Evolutionary conservation across 805 yeast genomes (phyloP).

Genomic region (Ogataea nonfermentans): DNA sequence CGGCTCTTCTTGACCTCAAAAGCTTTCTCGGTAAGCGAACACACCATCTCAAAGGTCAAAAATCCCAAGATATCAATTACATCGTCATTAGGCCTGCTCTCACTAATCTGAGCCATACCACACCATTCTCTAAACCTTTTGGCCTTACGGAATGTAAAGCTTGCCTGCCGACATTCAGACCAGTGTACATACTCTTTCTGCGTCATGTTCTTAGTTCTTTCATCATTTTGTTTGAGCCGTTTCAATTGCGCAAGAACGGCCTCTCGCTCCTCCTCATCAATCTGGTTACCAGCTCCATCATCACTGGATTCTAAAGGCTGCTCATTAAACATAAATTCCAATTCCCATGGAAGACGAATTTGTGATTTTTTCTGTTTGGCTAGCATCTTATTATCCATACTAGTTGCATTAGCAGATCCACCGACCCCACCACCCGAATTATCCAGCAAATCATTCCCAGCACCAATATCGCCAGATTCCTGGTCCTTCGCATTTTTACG

Average conservation of each 20-base stretch:
- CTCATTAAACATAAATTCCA: slow-evolving; percentile 89
- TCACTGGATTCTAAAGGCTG: slow-evolving; percentile 61
- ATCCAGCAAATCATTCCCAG: slow-evolving; percentile 35
- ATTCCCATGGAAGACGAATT: slow-evolving; percentile 91
- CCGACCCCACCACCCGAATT: slow-evolving; percentile 34
- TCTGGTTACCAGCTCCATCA: slow-evolving; percentile 53
- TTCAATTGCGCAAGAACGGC: slow-evolving; percentile 87
- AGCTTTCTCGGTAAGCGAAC: slow-evolving; percentile 91
- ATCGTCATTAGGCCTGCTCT: slow-evolving; percentile 91
- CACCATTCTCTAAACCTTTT: slow-evolving; percentile 97
- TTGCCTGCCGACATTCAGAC: slow-evolving; percentile 98
- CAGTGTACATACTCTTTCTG: slow-evolving; percentile 97
- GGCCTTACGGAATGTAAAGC: slow-evolving; percentile 92
- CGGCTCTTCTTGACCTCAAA: slow-evolving; percentile 56
- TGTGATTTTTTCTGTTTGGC: slow-evolving; percentile 71
- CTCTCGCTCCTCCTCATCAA: slow-evolving; percentile 85
- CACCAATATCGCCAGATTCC: slow-evolving; percentile 47
- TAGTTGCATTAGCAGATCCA: slow-evolving; percentile 31
- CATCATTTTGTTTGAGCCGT: slow-evolving; percentile 88
- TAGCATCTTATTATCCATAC: slow-evolving; percentile 43
- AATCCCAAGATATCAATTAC: slow-evolving; percentile 95
- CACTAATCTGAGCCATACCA: slow-evolving; percentile 77
- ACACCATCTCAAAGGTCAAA: slow-evolving; percentile 93
- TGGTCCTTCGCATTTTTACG: slow-evolving; percentile 72
- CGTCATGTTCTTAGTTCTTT: slow-evolving; percentile 90